Conservation (phyloP, 106 monocot genomes). For the Platanthera zijinensis region DNA sequence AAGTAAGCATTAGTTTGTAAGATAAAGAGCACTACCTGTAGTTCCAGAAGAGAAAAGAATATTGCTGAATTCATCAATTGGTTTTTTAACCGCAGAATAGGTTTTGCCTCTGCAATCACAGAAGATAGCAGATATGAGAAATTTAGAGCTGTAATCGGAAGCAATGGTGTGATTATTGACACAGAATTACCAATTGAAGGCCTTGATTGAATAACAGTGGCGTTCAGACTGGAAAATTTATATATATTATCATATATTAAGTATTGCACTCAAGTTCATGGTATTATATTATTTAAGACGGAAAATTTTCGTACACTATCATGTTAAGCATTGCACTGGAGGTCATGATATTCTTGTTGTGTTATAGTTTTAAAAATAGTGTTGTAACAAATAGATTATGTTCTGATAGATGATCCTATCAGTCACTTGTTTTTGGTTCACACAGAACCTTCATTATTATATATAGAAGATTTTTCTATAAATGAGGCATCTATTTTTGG, state of each 20-base stretch:
- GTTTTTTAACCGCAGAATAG: constrained; percentile 53
- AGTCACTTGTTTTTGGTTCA: no score
- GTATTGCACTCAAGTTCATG: no score
- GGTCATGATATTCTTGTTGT: neutral
- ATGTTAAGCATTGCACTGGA: neutral
- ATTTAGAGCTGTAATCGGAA: neutral
- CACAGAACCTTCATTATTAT: no score
- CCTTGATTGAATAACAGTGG: neutral
- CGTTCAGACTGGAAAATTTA: neutral
- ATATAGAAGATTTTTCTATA: no score
- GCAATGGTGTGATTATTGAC: neutral
- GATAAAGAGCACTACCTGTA: constrained; percentile 44
- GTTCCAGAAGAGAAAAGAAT: constrained; percentile 98
- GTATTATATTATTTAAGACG: no score
- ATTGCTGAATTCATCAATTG: constrained; percentile 73
- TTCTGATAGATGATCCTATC: no score
- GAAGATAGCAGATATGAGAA: neutral
- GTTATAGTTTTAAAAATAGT: no score
- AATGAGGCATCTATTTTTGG: no score
- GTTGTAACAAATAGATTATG: no score
- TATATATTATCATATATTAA: neutral
- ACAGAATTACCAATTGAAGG: neutral
- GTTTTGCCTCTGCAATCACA: constrained; percentile 32
- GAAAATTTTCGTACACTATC: neutral
- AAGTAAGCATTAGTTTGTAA: neutral